Evolutionary conservation across 805 yeast species (phyloP).

Genomic region (Metschnikowia dekortorum): DNA sequence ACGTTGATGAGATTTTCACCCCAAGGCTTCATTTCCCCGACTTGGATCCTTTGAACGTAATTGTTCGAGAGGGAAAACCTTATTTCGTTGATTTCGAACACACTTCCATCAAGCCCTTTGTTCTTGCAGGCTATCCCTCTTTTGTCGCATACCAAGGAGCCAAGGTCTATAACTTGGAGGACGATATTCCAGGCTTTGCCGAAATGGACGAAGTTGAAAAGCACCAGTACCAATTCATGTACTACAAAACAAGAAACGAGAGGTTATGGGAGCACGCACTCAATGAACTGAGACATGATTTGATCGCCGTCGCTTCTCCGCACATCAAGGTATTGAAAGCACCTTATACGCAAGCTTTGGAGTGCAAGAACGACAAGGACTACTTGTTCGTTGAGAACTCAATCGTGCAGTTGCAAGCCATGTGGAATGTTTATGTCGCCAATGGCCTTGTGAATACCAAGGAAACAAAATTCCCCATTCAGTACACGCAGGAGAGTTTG

Average conservation of each 20-base stretch:
- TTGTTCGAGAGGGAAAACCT: slow-evolving; percentile 38
- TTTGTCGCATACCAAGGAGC: slow-evolving; percentile 87
- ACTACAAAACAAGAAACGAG: slow-evolving; percentile 86
- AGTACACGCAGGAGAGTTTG: slow-evolving; percentile 54
- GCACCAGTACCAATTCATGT: slow-evolving; percentile 81
- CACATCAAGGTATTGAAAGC: slow-evolving; percentile 72
- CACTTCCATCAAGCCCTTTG: slow-evolving; percentile 73
- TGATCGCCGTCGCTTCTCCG: slow-evolving; percentile 77
- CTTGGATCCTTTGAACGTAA: slow-evolving; percentile 84
- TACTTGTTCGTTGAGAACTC: slow-evolving; percentile 63
- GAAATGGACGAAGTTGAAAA: slow-evolving; percentile 66
- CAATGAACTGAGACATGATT: slow-evolving; percentile 57
- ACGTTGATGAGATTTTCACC: slow-evolving; percentile 55
- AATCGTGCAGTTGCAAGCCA: slow-evolving; percentile 57
- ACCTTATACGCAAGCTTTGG: slow-evolving; percentile 59
- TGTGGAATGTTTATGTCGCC: slow-evolving; percentile 64
- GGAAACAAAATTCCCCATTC: slow-evolving; percentile 51
- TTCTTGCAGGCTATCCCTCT: slow-evolving; percentile 72
- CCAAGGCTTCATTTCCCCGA: slow-evolving; percentile 81
- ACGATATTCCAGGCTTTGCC: slow-evolving; percentile 70
- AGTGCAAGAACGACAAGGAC: slow-evolving; percentile 54
- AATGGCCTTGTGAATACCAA: slow-evolving; percentile 50
- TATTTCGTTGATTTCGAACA: slow-evolving; percentile 82
- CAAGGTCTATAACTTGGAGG: slow-evolving; percentile 69
- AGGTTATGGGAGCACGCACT: slow-evolving; percentile 79